phyloP scores from a whole-genome alignment of 805 yeast genomes.

The Metschnikowia baotianmanensis region DNA sequence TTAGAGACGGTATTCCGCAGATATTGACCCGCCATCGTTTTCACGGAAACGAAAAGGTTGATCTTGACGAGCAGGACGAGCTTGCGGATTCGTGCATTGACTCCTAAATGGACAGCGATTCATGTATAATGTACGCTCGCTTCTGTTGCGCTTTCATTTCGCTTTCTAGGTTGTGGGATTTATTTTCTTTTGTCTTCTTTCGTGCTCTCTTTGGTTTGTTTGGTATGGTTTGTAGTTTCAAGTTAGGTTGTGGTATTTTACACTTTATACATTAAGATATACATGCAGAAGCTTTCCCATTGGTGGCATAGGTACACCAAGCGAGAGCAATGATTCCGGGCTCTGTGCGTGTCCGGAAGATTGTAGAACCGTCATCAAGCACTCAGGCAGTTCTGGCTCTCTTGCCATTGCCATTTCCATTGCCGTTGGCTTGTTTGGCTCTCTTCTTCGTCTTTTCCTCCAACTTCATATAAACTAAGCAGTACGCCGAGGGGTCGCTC shows the following conservation, averaged over 20 bases:
- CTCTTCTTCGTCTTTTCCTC: slow-evolving; percentile 47
- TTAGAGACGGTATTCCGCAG: slow-evolving; percentile 10
- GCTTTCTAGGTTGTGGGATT: neutral
- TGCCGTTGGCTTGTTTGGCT: neutral
- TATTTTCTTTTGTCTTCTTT: slow-evolving; percentile 2
- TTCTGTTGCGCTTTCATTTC: neutral
- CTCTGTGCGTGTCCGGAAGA: too few relatives aligned
- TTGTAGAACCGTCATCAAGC: neutral
- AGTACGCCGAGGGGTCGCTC: slow-evolving; percentile 86
- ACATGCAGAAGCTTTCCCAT: slow-evolving; percentile 3
- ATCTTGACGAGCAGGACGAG: slow-evolving; percentile 19
- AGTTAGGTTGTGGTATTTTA: neutral
- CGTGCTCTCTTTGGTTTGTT: neutral
- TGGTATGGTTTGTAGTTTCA: neutral
- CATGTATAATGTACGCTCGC: neutral
- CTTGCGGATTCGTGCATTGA: slow-evolving; percentile 16
- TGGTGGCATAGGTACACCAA: neutral
- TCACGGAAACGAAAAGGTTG: slow-evolving; percentile 13
- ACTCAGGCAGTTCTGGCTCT: slow-evolving; percentile 2
- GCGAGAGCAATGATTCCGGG: neutral
- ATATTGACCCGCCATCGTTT: slow-evolving; percentile 4
- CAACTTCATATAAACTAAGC: slow-evolving; percentile 76
- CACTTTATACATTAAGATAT: slow-evolving; percentile 6
- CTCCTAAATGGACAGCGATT: slow-evolving; percentile 6
- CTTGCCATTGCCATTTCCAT: neutral